Evolutionary conservation across 139 green algal genomes (phyloP), one percentile per base, ranked within the genome.

Genomic region (Prasinococcaceae sp.): DNA sequence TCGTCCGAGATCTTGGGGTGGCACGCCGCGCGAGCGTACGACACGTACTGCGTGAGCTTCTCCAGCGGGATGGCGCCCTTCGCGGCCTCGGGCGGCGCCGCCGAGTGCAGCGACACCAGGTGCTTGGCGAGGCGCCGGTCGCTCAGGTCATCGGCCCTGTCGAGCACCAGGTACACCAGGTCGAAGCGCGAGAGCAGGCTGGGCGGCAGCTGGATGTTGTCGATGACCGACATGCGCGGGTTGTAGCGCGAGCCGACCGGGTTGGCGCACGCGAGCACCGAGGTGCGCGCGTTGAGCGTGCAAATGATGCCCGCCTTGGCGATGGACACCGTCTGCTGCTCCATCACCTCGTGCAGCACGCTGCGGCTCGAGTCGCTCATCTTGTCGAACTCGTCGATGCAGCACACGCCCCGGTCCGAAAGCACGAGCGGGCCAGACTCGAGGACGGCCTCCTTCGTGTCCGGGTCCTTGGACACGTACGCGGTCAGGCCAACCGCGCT

Each of bases 361-460:
- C 62, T 80, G 26, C 90, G 69, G 5, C 85, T 85, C n/a, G 64
- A 64, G 22, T 97, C 90, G 54, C 70, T 85, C 82, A 97, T 95
- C 74, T 97, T 97, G 76, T 97, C 89, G 65, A 97, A 97, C 77
- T 97, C 89, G 63, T 97, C 87, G 60, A 97, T 97, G 78, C 85
- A 95, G 82, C 89, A 97, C 14, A 95, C 73, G 57, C 89, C 87
- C 1, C 69, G 61, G 66, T 97, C 88, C 16, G 60, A 81, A 35
- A 98, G 76, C 58, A 97, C 90, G 49, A 98, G 74, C 10, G 90
- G 90, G 24, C 90, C 90, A 22, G 66, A 83, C 78, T 97, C 90
- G 52, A 97, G 82, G 52, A 97, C 86, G 74, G 90, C 84, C 70
- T 99, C 92, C 27, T 59, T 65, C 16, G 79, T 93, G 66, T 92